These are phyloP conservation scores for Geranium rotundifolium DNA, from an alignment of 345 rosid species.

Conservation along the genomic window DNA sequence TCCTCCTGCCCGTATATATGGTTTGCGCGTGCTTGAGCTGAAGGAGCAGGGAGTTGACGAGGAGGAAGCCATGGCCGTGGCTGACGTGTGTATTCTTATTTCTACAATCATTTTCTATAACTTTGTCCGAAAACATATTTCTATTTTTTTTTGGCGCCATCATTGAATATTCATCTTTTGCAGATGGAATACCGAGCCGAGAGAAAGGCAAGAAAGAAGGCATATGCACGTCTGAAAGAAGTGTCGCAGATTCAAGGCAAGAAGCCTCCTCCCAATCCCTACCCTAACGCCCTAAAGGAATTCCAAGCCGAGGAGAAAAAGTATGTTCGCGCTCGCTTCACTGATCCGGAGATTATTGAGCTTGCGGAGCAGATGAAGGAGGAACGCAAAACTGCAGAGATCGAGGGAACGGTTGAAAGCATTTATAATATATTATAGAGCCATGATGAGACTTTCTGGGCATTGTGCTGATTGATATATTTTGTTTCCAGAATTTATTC, in stretches of 20 bases:
- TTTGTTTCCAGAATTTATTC: no score
- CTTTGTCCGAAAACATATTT: no score
- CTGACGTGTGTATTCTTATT: slow-evolving; percentile 38
- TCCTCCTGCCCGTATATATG: slow-evolving; percentile 69
- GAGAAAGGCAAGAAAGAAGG: slow-evolving; percentile 54
- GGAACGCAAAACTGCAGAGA: slow-evolving; percentile 10
- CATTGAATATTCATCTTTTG: no score
- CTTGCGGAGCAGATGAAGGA: slow-evolving; percentile 50
- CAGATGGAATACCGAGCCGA: slow-evolving; percentile 50
- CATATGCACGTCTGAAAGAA: slow-evolving; percentile 56
- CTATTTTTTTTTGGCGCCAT: no score
- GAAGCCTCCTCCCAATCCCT: slow-evolving; percentile 72
- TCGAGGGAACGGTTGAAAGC: no score
- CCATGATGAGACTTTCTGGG: no score
- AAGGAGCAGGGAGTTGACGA: slow-evolving; percentile 65
- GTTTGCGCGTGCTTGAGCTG: slow-evolving; percentile 63
- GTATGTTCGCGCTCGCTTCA: slow-evolving; percentile 38
- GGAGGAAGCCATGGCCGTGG: slow-evolving; percentile 63
- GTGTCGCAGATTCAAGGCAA: slow-evolving; percentile 55
- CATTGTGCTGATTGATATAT: no score
- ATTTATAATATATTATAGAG: no score
- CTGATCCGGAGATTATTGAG: slow-evolving; percentile 32
- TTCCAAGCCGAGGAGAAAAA: slow-evolving; percentile 45
- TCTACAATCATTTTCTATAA: no score
- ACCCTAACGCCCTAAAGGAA: slow-evolving; percentile 52